Evolutionary conservation across 129 eudicot species (phyloP).

Genomic region (Centrapalus pauciflorus): DNA sequence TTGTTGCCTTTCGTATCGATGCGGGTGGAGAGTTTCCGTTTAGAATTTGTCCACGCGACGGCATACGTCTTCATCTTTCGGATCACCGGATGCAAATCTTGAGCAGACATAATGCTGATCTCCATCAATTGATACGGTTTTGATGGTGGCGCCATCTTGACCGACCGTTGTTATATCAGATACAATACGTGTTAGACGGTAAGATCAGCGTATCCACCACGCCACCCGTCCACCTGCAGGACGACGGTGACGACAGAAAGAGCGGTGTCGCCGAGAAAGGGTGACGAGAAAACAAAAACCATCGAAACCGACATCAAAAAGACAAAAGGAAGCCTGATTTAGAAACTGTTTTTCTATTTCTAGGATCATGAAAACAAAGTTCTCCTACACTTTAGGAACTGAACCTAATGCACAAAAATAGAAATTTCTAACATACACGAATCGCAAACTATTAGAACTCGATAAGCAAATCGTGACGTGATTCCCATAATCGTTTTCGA

Average conservation of each 20-base stretch:
- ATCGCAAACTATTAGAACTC: too few relatives aligned
- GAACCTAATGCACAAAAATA: too few relatives aligned
- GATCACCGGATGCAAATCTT: constrained; percentile 19
- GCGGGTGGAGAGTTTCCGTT: constrained; percentile 18
- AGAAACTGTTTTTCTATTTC: background rate
- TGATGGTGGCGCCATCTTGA: constrained; percentile 1
- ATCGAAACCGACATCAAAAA: background rate
- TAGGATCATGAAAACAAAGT: background rate
- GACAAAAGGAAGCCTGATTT: background rate
- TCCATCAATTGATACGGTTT: constrained; percentile 19
- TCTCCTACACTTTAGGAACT: background rate
- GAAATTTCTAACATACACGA: too few relatives aligned
- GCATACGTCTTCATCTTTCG: constrained; percentile 26
- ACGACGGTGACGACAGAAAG: background rate
- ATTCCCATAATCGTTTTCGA: too few relatives aligned
- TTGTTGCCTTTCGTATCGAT: constrained; percentile 19
- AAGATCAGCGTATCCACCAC: background rate
- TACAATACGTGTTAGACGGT: background rate
- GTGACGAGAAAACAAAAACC: background rate
- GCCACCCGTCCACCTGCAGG: background rate
- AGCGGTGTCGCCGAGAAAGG: background rate
- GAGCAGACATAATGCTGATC: constrained; percentile 25
- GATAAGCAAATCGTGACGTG: too few relatives aligned
- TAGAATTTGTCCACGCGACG: constrained; percentile 4
- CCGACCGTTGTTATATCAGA: background rate